Percentiles rank a stretch among this genome's conserved stretches.
These are phyloP conservation scores for Cyamopsis tetragonoloba DNA, from an alignment of 306 rosid species.

Conservation along the genomic window DNA sequence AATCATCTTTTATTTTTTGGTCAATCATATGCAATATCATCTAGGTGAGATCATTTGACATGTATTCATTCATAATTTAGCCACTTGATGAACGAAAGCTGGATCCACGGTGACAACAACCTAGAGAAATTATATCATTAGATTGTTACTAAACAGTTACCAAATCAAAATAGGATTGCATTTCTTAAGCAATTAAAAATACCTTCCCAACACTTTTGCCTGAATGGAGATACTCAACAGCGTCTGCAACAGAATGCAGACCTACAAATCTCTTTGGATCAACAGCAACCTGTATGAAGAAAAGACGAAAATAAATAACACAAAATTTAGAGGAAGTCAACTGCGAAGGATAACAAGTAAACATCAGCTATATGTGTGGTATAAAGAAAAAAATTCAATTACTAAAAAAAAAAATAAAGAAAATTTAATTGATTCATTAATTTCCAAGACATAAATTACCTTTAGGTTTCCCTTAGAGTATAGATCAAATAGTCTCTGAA, in stretches of 20 bases:
- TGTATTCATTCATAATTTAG: constrained; percentile 55
- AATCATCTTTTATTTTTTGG: too few species aligned
- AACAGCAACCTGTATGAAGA: constrained; percentile 49
- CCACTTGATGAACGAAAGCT: constrained; percentile 44
- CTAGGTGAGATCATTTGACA: not conserved
- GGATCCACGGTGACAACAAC: constrained; percentile 90
- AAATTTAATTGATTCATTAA: not conserved
- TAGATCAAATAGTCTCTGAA: constrained; percentile 62
- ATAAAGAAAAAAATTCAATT: too few species aligned
- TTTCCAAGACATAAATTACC: constrained; percentile 39
- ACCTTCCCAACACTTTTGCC: constrained; percentile 98
- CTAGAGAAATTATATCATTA: constrained; percentile 35
- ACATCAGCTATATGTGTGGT: not conserved
- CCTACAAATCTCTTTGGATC: constrained; percentile 88
- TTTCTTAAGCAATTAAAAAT: constrained; percentile 14
- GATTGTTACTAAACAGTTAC: constrained; percentile 6
- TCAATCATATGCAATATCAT: not conserved
- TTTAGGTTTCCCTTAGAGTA: constrained; percentile 69
- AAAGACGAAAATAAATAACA: constrained; percentile 10
- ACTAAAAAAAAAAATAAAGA: too few species aligned
- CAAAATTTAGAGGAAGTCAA: constrained; percentile 13
- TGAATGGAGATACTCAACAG: constrained; percentile 94
- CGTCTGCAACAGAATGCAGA: constrained; percentile 66
- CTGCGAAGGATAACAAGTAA: constrained; percentile 5
- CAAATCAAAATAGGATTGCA: not conserved